Base-by-base conservation (phyloP, 768 basidiomycete genomes). In the Leccinum broughii region DNA sequence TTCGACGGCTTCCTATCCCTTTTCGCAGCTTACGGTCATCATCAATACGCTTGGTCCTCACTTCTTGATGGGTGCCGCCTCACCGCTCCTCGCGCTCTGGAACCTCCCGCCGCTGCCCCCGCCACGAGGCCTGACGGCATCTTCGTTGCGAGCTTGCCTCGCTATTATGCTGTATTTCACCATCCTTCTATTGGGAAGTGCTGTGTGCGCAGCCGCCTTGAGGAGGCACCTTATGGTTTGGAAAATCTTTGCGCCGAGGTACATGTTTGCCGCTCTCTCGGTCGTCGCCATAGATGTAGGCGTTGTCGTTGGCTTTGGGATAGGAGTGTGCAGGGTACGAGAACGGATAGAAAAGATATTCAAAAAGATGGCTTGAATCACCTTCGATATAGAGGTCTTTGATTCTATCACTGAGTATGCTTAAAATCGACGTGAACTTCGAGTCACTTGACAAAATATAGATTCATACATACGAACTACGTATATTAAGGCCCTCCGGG, bases 221-320 rank as follows among this genome's bases (percentile, higher is more conserved):
- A 75, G 94, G 63, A 72, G 94, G 50, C 95, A 98, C 71, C 73
- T 97, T 64, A 97, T 97, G 95, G 95, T 98, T 24, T 99, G 97
- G 97, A 98, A 98, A 76, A 88, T 98, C 4, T 99, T 98, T 68
- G 96, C 95, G 39, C 97, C 97, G 62, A 77, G 96, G 62, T 97
- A 95, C 71, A 95, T 98, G 88, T 70, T 84, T 15, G 90, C 83
- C 0, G 92, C 84, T 0, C 67, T 85, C 4, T 81, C 82, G 30
- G 71, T 96, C 37, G 46, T 93, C 4, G 83, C 83, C 1, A 84
- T 92, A 2, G 96, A 98, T 75, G 37, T 87, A 0, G 88, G 80
- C 14, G 69, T 72, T 8, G 20, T 72, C 2, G 24, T 72, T n/a
- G 69, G 70, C 1, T 48, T 66, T 54, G 60, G 66, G 39, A 46